Evolutionary conservation across 192 early-diverging fungal genomes (phyloP).

Genomic region (Oehlia diaphana): DNA sequence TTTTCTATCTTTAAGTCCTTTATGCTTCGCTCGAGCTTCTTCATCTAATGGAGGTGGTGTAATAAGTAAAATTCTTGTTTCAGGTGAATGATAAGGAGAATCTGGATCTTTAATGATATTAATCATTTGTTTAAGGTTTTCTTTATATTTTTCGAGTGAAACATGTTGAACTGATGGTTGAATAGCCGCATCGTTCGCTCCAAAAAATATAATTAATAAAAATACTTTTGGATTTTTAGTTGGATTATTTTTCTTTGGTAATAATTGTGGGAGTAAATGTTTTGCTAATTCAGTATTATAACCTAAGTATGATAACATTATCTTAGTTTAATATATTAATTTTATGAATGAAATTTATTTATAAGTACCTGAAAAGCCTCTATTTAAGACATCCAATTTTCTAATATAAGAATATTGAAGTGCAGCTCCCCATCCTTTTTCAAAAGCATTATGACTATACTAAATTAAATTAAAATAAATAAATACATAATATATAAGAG

Average conservation of each 20-base stretch:
- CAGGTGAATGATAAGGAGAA: slow-evolving; percentile 58
- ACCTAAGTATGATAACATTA: slow-evolving; percentile 37
- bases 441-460: not conserved
- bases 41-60: slow-evolving; percentile 73
- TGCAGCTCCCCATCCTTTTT: slow-evolving; percentile 6
- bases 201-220: slow-evolving; percentile 76
- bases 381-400: slow-evolving; percentile 70
- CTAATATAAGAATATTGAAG: not conserved
- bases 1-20: slow-evolving; percentile 37
- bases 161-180: slow-evolving; percentile 56
- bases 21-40: slow-evolving; percentile 38
- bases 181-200: slow-evolving; percentile 77
- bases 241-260: slow-evolving; percentile 43
- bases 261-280: slow-evolving; percentile 52
- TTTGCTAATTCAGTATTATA: slow-evolving; percentile 68
- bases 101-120: slow-evolving; percentile 47
- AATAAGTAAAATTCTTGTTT: slow-evolving; percentile 65
- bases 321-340: not conserved
- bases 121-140: slow-evolving; percentile 66
- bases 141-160: slow-evolving; percentile 53
- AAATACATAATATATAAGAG: too few species aligned
- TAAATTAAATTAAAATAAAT: not conserved
- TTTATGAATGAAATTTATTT: not conserved
- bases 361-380: slow-evolving; percentile 72
- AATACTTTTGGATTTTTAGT: slow-evolving; percentile 39